Base-by-base conservation (phyloP, 257 asterid species). In the Penstemon eatonii region DNA sequence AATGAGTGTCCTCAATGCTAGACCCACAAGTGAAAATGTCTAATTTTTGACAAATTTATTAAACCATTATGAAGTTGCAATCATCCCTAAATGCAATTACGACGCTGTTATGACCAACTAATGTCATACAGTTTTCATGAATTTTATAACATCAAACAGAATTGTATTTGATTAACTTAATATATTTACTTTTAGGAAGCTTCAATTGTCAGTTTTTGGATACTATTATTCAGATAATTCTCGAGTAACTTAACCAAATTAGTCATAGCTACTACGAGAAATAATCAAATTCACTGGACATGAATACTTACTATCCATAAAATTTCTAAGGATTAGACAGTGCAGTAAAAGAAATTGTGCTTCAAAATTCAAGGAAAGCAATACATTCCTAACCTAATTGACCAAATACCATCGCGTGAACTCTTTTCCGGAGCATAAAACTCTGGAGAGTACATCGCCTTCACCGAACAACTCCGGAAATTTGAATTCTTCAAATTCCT, bases 341-440 rank as follows among this genome's bases (percentile, higher is more conserved):
- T 5, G 8, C 10, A 44, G 41, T 5, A n/a, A 10, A 40, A 19
- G 11, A 46, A 6, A 25, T 46, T 43, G 33, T 43, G 38, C 10
- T 39, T 50, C 54, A n/a, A 39, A 10, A 57, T 15, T 15, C 18
- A 15, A 15, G 18, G 18, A 15, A 15, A 15, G 18, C 18, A 15
- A 15, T 15, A 15, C 0, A 15, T 38, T 56, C 39, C 47, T 50
- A 64, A 92, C 99, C 97, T 89, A 73, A 94, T 86, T 65, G 99
- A 94, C 97, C 96, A 91, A 79, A 91, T 65, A 73, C 95, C 95
- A 38, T 37, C 25, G 33, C 80, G 90, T 0, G 81, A 79, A 72
- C 73, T 56, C 73, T 56, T 70, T 40, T 75, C 84, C 3, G 86
- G 79, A 0, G 85, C 80, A 75, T 82, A 78, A 46, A 71, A 70